Percentiles rank a stretch among this genome's conserved stretches.
These are phyloP conservation scores for Phlyctochytrium bullatum DNA, from an alignment of 192 early-diverging fungal genomes.

Conservation along the genomic window DNA sequence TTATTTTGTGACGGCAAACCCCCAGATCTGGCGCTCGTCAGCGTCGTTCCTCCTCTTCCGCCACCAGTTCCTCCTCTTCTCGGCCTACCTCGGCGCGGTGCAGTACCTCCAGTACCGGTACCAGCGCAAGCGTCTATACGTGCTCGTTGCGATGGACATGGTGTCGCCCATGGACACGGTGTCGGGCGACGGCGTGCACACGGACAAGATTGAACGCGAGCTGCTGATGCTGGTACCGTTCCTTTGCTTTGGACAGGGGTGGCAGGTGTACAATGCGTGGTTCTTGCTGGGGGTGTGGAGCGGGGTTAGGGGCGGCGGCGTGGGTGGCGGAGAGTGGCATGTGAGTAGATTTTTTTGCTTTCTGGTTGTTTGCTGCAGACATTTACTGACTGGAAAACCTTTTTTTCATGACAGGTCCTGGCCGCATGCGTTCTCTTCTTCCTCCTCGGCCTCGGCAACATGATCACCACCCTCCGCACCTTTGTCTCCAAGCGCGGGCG, in stretches of 20 bases:
- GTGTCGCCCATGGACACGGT: constrained; percentile 47
- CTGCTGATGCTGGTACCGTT: constrained; percentile 24
- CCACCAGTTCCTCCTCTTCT: constrained; percentile 28
- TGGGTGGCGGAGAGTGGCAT: constrained; percentile 23
- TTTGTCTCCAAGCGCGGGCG: constrained; percentile 10
- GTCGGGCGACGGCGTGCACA: constrained; percentile 36
- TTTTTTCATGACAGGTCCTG: constrained; percentile 19
- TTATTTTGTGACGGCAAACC: not conserved
- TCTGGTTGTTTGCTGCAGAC: no score
- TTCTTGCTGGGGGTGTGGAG: constrained; percentile 16
- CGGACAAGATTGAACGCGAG: constrained; percentile 9
- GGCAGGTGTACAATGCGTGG: constrained; percentile 36
- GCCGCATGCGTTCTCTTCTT: constrained; percentile 29
- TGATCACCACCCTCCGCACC: constrained; percentile 34
- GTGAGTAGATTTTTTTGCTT: constrained; percentile 8
- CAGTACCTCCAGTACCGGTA: constrained; percentile 48
- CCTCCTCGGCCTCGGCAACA: constrained; percentile 36
- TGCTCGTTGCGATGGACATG: constrained; percentile 42
- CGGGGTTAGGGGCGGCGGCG: not conserved
- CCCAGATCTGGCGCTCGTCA: constrained; percentile 31
- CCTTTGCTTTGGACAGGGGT: constrained; percentile 34
- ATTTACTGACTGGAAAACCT: not conserved
- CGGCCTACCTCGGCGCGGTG: constrained; percentile 29
- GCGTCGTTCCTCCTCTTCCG: constrained; percentile 28
- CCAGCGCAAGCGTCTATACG: constrained; percentile 39